Conservation (phyloP, 1,284 basidiomycete genomes). For the Ganoderma boninense region DNA sequence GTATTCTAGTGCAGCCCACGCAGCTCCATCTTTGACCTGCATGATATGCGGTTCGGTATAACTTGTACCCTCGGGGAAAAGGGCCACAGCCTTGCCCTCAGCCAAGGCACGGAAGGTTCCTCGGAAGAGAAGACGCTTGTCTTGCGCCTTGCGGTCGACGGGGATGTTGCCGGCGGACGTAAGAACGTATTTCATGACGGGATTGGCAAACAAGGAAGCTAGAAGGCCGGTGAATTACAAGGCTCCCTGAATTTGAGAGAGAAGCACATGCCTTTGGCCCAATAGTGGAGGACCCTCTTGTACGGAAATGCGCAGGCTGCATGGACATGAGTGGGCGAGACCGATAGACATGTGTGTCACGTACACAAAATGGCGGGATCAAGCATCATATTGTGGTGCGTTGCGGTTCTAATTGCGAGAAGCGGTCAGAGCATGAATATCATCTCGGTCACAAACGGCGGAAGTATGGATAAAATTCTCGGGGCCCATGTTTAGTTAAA, state of each 20-base stretch:
- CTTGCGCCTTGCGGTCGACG: slow-evolving; percentile 81
- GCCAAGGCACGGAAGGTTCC: slow-evolving; percentile 90
- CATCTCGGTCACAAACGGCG: not conserved
- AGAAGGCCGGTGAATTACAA: slow-evolving; percentile 22
- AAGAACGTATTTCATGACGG: slow-evolving; percentile 78
- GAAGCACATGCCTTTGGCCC: slow-evolving; percentile 78
- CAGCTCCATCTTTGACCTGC: slow-evolving; percentile 95
- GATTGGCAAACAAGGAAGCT: slow-evolving; percentile 84
- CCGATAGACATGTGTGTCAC: slow-evolving; percentile 39
- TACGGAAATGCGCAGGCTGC: slow-evolving; percentile 82
- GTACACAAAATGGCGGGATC: slow-evolving; percentile 84
- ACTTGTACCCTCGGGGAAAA: slow-evolving; percentile 94
- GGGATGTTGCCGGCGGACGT: slow-evolving; percentile 94
- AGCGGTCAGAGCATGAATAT: slow-evolving; percentile 3
- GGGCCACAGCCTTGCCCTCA: slow-evolving; percentile 82
- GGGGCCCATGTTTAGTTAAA: not conserved
- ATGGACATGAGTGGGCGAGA: slow-evolving; percentile 15
- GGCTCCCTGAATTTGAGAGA: slow-evolving; percentile 9
- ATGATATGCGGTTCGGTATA: slow-evolving; percentile 93
- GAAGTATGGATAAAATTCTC: not conserved
- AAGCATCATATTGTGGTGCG: slow-evolving; percentile 94
- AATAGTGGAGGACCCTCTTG: slow-evolving; percentile 88
- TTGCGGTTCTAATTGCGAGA: slow-evolving; percentile 67
- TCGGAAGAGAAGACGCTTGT: slow-evolving; percentile 85
- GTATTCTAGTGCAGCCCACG: slow-evolving; percentile 96